Evolutionary conservation across 768 basidiomycete genomes (phyloP).

Genomic region (Mycena galopus): DNA sequence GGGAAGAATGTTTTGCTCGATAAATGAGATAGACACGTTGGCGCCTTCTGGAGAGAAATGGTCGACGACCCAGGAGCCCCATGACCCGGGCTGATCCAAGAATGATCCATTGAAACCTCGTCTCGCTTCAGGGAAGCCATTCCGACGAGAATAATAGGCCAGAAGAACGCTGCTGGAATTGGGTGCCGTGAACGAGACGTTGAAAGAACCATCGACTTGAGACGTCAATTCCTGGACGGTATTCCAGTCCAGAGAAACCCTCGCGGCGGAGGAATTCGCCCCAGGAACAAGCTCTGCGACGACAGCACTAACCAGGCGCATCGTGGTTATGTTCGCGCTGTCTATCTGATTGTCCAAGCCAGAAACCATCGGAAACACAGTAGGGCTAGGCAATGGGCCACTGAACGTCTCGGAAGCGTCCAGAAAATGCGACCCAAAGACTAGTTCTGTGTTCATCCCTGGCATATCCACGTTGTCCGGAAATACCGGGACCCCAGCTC

Average conservation of each 20-base stretch:
- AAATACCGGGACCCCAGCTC: slow-evolving; percentile 33
- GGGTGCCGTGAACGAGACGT: slow-evolving; percentile 27
- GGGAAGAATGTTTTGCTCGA: slow-evolving; percentile 32
- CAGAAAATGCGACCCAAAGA: slow-evolving; percentile 34
- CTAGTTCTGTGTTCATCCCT: slow-evolving; percentile 36
- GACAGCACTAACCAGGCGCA: slow-evolving; percentile 32
- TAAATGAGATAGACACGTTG: slow-evolving; percentile 30
- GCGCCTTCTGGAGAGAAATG: slow-evolving; percentile 33
- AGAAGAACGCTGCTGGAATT: slow-evolving; percentile 32
- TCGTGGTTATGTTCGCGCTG: slow-evolving; percentile 33
- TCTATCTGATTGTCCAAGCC: slow-evolving; percentile 21
- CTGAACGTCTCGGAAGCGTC: slow-evolving; percentile 19
- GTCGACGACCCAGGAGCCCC: slow-evolving; percentile 37
- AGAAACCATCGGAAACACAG: slow-evolving; percentile 28
- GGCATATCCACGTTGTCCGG: slow-evolving; percentile 33
- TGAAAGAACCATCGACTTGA: slow-evolving; percentile 21
- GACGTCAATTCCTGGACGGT: slow-evolving; percentile 34
- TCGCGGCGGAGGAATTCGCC: slow-evolving; percentile 10
- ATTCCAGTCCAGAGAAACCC: slow-evolving; percentile 34
- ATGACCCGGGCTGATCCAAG: slow-evolving; percentile 30
- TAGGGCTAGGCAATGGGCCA: slow-evolving; percentile 26
- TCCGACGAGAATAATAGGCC: slow-evolving; percentile 35
- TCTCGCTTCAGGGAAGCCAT: slow-evolving; percentile 35
- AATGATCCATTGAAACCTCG: slow-evolving; percentile 29
- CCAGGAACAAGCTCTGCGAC: slow-evolving; percentile 31